Conservation (phyloP, 176 grass and related monocot species). For the Bonia amplexicaulis region DNA sequence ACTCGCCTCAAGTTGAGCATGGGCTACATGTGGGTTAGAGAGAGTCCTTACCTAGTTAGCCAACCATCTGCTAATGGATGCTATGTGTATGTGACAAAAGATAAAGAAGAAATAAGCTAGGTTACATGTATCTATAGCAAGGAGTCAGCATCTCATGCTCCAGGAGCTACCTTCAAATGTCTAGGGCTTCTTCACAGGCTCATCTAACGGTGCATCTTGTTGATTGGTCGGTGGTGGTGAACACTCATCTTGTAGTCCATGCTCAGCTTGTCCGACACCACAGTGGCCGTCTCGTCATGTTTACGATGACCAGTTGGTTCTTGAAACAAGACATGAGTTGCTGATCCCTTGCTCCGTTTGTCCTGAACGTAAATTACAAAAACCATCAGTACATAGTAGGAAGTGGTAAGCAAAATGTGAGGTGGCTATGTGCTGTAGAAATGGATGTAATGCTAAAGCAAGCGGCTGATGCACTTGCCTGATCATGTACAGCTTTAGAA, state of each 20-base stretch:
- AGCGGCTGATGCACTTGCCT: not conserved
- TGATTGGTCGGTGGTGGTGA: constrained; percentile 43
- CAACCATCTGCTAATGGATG: constrained; percentile 4
- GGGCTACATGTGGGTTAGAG: constrained; percentile 22
- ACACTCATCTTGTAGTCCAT: constrained; percentile 37
- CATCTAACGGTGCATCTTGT: constrained; percentile 44
- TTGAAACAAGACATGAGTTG: not conserved
- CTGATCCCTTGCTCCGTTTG: not conserved
- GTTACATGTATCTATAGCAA: constrained; percentile 6
- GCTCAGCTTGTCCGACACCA: constrained; percentile 27
- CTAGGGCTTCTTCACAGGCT: constrained; percentile 25
- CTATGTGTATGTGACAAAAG: not conserved
- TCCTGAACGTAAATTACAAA: not conserved
- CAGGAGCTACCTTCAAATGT: not conserved
- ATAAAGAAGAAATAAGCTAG: not conserved
- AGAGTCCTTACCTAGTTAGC: not conserved
- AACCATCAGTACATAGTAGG: not conserved
- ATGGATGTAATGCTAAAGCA: not conserved
- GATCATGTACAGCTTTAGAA: constrained; percentile 24
- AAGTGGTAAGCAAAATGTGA: not conserved
- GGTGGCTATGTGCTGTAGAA: not conserved
- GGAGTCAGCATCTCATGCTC: constrained; percentile 12
- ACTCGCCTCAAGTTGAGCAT: not conserved
- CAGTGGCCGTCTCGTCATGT: not conserved
- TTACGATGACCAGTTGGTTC: not conserved